These are phyloP conservation scores for Kurtzmaniella natalensis DNA, from an alignment of 1,139 yeast genomes.

Conservation along the genomic window DNA sequence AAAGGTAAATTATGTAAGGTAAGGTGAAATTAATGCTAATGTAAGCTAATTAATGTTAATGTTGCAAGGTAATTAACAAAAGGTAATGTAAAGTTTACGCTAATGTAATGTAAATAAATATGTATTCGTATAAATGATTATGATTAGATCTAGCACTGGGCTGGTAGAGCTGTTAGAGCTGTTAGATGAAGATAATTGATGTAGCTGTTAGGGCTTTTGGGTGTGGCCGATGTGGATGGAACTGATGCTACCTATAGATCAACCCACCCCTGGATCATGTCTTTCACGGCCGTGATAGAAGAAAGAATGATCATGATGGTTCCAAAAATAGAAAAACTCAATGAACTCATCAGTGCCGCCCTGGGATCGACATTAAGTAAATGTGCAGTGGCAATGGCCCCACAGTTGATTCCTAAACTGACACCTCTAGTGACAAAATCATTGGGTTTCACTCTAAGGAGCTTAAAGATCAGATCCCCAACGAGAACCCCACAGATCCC, in stretches of 20 bases:
- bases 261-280: conserved; percentile 24
- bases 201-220: no score
- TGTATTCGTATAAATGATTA: no score
- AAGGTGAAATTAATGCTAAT: no score
- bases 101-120: no score
- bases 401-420: conserved; percentile 71
- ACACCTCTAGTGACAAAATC: conserved; percentile 77
- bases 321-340: conserved; percentile 70
- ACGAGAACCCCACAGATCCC: conserved; percentile 73
- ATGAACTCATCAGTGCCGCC: conserved; percentile 74
- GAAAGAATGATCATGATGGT: conserved; percentile 68
- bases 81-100: no score
- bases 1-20: no score
- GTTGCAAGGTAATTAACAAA: no score
- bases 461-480: conserved; percentile 47
- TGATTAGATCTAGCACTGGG: no score
- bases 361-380: conserved; percentile 65
- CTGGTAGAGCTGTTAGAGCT: no score
- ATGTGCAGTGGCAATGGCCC: conserved; percentile 81
- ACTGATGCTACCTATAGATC: no score
- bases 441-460: conserved; percentile 50
- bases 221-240: no score
- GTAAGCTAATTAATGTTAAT: no score
- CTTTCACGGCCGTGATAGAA: conserved; percentile 42
- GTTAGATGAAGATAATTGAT: neutral